phyloP scores from a whole-genome alignment of 192 early-diverging fungal genomes.

The Coemansia nantahalensis region DNA sequence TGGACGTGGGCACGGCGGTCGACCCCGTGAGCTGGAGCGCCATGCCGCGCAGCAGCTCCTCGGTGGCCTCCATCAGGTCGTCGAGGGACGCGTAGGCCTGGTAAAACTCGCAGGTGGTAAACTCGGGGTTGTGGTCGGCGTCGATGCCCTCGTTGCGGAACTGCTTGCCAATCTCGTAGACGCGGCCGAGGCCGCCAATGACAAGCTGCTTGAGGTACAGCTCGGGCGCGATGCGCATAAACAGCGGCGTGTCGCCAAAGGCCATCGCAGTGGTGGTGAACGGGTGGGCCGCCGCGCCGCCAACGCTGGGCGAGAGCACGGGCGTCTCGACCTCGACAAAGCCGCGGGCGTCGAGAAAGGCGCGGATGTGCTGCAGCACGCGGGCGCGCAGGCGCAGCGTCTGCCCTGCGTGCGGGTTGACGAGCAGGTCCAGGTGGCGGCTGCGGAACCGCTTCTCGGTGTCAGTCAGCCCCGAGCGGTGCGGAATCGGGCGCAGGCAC shows the following conservation, averaged over 20 bases:
- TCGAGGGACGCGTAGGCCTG: slow-evolving; percentile 74
- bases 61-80: slow-evolving; percentile 64
- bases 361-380: slow-evolving; percentile 62
- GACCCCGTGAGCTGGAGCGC: slow-evolving; percentile 19
- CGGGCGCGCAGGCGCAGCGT: slow-evolving; percentile 59
- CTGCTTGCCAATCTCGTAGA: slow-evolving; percentile 88
- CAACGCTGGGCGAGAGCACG: slow-evolving; percentile 65
- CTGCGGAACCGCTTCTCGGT: slow-evolving; percentile 69
- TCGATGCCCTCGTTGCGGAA: slow-evolving; percentile 92
- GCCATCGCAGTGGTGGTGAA: slow-evolving; percentile 70
- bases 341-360: slow-evolving; percentile 59
- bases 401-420: slow-evolving; percentile 55
- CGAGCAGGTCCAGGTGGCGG: slow-evolving; percentile 72
- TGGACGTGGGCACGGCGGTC: slow-evolving; percentile 8
- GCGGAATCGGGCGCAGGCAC: slow-evolving; percentile 68
- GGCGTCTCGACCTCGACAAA: slow-evolving; percentile 90
- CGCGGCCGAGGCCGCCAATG: slow-evolving; percentile 78
- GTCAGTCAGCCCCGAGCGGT: slow-evolving; percentile 58
- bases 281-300: slow-evolving; percentile 80
- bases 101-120: slow-evolving; percentile 90
- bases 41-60: slow-evolving; percentile 62
- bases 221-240: slow-evolving; percentile 81
- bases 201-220: slow-evolving; percentile 86
- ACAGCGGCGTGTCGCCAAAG: slow-evolving; percentile 62
- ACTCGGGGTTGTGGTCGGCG: slow-evolving; percentile 86